phyloP scores from a whole-genome alignment of 179 eudicot species.

The Actinidia arguta region DNA sequence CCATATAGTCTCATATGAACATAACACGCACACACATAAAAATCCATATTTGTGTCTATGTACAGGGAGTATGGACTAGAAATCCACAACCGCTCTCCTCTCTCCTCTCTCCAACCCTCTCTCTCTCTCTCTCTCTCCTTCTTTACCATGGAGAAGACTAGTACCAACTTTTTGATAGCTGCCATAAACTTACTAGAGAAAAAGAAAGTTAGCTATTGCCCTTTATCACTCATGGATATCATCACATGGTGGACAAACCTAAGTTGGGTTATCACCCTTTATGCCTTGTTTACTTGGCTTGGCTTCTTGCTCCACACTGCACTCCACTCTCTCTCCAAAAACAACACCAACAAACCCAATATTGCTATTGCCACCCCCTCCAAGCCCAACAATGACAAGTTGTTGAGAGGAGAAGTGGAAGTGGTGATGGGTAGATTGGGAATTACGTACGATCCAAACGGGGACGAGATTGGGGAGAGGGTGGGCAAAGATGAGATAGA shows the following conservation, averaged over 20 bases:
- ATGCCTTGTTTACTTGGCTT: constrained; percentile 4
- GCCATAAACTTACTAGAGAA: neutral
- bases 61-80: no score
- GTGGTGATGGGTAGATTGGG: constrained; percentile 35
- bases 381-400: neutral
- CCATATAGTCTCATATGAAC: no score
- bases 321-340: neutral
- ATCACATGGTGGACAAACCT: neutral
- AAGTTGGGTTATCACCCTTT: neutral
- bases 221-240: neutral
- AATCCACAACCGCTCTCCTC: no score
- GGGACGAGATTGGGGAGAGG: constrained; percentile 15
- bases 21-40: no score
- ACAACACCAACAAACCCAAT: neutral
- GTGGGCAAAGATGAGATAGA: constrained; percentile 22
- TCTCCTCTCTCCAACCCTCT: no score
- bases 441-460: constrained; percentile 18
- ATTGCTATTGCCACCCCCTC: no score
- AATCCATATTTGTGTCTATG: no score
- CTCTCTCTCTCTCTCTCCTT: neutral
- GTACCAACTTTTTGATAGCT: constrained; percentile 8
- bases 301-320: neutral
- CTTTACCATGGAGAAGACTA: constrained; percentile 14
- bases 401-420: constrained; percentile 22
- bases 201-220: neutral